These are phyloP conservation scores for Herpetomonas muscarum DNA, from an alignment of 208 protist genomes.

Conservation along the genomic window DNA sequence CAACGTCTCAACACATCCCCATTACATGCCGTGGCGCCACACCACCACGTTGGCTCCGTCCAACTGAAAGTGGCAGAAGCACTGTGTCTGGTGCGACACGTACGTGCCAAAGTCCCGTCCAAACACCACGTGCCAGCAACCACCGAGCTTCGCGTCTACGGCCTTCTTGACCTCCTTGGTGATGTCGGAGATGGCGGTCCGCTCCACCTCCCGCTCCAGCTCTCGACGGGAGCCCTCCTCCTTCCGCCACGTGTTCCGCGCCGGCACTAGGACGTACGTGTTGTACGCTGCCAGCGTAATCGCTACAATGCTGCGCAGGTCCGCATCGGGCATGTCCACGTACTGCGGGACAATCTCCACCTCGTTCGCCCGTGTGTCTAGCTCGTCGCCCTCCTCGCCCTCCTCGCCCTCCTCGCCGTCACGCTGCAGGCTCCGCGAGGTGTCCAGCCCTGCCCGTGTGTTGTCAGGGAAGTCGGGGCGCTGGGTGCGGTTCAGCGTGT, in stretches of 20 bases:
- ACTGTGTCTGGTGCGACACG: slow-evolving; percentile 68
- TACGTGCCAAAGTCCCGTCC: slow-evolving; percentile 76
- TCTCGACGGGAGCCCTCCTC: slow-evolving; percentile 69
- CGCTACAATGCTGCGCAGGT: slow-evolving; percentile 60
- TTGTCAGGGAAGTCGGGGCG: neutral
- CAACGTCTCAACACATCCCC: neutral
- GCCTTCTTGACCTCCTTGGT: slow-evolving; percentile 59
- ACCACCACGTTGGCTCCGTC: slow-evolving; percentile 77
- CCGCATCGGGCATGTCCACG: slow-evolving; percentile 56
- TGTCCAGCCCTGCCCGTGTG: no score
- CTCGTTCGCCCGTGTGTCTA: slow-evolving; percentile 46
- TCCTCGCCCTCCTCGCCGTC: slow-evolving; percentile 3
- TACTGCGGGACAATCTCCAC: slow-evolving; percentile 43
- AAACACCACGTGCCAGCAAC: slow-evolving; percentile 84
- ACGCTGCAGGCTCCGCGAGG: slow-evolving; percentile 18
- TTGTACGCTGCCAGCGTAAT: slow-evolving; percentile 65
- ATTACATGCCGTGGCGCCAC: slow-evolving; percentile 74
- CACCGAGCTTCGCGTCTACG: slow-evolving; percentile 47
- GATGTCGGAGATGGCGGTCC: slow-evolving; percentile 58
- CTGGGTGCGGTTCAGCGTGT: neutral
- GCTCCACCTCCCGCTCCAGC: slow-evolving; percentile 76
- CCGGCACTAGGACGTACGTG: slow-evolving; percentile 62
- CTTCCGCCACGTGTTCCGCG: slow-evolving; percentile 80
- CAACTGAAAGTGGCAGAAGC: slow-evolving; percentile 76
- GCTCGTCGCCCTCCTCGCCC: slow-evolving; percentile 33